Base-by-base conservation (phyloP, 1,284 basidiomycete genomes). In the Malassezia dermatis region DNA sequence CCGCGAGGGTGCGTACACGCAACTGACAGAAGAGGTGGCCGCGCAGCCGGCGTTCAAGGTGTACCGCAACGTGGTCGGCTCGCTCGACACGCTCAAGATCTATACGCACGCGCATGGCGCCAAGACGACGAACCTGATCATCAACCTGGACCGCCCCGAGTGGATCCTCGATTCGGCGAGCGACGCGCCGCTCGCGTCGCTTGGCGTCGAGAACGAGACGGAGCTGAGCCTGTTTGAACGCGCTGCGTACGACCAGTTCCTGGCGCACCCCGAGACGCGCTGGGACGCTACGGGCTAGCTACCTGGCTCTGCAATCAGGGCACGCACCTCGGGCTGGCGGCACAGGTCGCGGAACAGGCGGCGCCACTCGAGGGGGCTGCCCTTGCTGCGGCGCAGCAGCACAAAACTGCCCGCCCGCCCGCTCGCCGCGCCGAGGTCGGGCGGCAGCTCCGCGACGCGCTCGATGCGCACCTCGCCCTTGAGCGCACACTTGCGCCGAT, bases 91-190 rank as follows among this genome's bases (percentile, higher is more conserved):
- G 10, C 65, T 98, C 58, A 98, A 98, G 73, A 77, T 94, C 13
- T 98, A 98, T 75, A 89, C 88, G 0, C 84, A 84, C 66, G 93
- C 93, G 1, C 93, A 96, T 71, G 89, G 90, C 10, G 81, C 89
- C 55, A 98, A 98, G 81, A 74, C 71, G 11, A 72, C 67, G 5
- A 74, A 73, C 43, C 55, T 74, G 21, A 74, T 74, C 58, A 69
- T 74, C 63, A 74, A 74, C 47, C 48, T 73, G 13, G 71, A 73
- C 35, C 66, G 65, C 31, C 61, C 62, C 1, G 71, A 74, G 15
- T 74, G 69, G 68, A 42, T 74, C n/a, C 51, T 70, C 2, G 43
- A 8, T 1, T 30, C 43, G 15, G 43, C 28, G 15, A 51, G 31
- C 15, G 55, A 48, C 39, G 51, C 55, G 8, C 59, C 65, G 0